Evolutionary conservation across 176 grass and related monocot species (phyloP).

Genomic region (maize (Zea mays)): DNA sequence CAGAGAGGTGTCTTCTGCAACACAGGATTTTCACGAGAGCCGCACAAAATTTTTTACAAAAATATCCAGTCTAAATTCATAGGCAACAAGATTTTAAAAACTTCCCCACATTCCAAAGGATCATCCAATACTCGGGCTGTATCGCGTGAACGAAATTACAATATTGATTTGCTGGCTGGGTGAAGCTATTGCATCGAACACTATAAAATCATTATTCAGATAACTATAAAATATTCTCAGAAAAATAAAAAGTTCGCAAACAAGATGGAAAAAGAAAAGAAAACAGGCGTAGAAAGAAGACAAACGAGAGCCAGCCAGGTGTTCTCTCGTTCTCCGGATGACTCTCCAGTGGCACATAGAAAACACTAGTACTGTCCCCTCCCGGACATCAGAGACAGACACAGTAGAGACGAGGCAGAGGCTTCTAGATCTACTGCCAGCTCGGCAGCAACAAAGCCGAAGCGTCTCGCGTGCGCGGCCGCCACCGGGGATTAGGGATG

Average conservation of each 20-base stretch:
- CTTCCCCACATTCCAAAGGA: background rate
- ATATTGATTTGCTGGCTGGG: background rate
- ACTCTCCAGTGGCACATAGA: conserved; percentile 39
- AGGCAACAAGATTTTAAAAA: background rate
- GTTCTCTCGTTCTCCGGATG: conserved; percentile 34
- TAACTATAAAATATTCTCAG: background rate
- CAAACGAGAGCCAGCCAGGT: conserved; percentile 8
- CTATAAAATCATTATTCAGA: background rate
- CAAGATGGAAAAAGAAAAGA: background rate
- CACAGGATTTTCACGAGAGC: too few relatives aligned
- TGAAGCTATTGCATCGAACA: background rate
- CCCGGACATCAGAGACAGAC: background rate
- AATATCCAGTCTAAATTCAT: too few relatives aligned
- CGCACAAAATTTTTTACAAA: too few relatives aligned
- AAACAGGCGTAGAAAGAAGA: background rate
- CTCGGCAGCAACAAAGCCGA: conserved; percentile 8
- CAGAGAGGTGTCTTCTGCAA: too few relatives aligned
- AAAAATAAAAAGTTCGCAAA: background rate
- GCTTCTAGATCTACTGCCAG: conserved; percentile 13
- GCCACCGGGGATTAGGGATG: conserved; percentile 46
- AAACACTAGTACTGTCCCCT: background rate
- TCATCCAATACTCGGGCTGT: background rate
- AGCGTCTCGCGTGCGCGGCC: conserved; percentile 5
- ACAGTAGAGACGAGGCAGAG: background rate
- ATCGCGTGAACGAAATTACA: background rate